Evolutionary conservation across 176 grass and related monocot species (phyloP).

Genomic region (Avena eriantha): DNA sequence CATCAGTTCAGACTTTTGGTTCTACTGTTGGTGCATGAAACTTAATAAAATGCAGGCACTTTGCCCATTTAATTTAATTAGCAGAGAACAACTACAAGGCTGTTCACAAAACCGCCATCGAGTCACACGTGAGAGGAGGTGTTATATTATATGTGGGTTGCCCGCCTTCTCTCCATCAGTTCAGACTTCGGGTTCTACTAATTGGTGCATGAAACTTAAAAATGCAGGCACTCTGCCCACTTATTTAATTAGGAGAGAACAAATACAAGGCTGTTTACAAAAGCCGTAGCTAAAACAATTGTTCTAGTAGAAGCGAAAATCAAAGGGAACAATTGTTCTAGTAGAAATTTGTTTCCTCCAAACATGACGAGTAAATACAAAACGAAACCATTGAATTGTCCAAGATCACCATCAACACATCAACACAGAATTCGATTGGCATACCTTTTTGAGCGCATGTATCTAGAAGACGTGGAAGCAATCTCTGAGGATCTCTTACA

Average conservation of each 20-base stretch:
- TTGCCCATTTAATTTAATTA: too few species aligned
- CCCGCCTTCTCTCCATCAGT: too few species aligned
- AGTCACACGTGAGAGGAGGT: too few species aligned
- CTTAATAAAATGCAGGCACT: too few species aligned
- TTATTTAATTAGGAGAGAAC: neutral
- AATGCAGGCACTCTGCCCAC: neutral
- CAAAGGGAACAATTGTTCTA: neutral
- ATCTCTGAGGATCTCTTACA: slow-evolving; percentile 88
- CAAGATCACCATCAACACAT: slow-evolving; percentile 32
- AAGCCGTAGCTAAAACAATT: neutral
- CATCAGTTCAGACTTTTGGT: too few species aligned
- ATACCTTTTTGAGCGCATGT: slow-evolving; percentile 81
- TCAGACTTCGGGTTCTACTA: too few species aligned
- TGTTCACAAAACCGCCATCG: too few species aligned
- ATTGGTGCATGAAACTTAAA: too few species aligned
- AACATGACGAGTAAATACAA: slow-evolving; percentile 12
- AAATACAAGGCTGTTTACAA: neutral
- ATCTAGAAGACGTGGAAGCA: slow-evolving; percentile 78
- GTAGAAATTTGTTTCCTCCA: slow-evolving; percentile 8
- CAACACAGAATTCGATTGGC: slow-evolving; percentile 27
- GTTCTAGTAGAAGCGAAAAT: neutral
- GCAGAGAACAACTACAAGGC: too few species aligned
- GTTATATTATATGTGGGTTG: too few species aligned
- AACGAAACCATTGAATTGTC: slow-evolving; percentile 37
- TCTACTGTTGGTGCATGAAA: too few species aligned